Percentiles rank a stretch among this genome's conserved stretches.
Evolutionary conservation across 306 rosid genomes (phyloP).

Genomic region (Delonix regia): DNA sequence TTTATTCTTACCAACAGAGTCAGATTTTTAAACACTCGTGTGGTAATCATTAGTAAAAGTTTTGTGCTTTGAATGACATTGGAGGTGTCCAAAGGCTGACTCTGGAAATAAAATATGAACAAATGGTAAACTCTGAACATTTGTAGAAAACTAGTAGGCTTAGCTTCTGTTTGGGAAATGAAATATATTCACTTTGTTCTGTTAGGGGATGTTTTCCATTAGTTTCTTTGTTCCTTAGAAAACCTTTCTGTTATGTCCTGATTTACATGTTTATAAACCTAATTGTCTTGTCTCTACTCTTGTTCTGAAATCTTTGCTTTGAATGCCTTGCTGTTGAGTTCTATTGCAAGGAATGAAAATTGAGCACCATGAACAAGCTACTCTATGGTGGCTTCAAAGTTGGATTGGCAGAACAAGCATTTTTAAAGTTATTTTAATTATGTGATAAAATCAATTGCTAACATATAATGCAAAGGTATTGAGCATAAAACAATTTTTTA

Average conservation of each 20-base stretch:
- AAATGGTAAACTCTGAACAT: background rate
- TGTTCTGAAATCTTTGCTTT: background rate
- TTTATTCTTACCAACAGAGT: background rate
- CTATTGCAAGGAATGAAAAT: slow-evolving; percentile 29
- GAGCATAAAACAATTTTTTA: no score
- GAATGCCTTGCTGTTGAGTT: slow-evolving; percentile 33
- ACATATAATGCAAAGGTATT: no score
- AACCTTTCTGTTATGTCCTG: background rate
- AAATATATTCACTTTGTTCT: background rate
- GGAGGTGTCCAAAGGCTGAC: background rate
- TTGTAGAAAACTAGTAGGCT: background rate
- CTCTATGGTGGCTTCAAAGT: no score
- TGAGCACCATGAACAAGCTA: no score
- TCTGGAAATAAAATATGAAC: background rate
- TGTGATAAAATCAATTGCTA: no score
- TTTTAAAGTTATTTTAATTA: no score
- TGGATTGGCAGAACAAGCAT: no score
- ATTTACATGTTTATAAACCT: background rate
- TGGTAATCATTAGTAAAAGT: background rate
- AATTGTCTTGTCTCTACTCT: background rate
- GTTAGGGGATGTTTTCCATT: background rate
- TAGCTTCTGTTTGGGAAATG: no score
- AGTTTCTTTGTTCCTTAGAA: background rate
- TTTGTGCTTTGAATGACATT: background rate
- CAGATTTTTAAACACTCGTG: background rate